phyloP scores from a whole-genome alignment of 495 filamentous ascomycete genomes.

The Oleoguttula mirabilis region DNA sequence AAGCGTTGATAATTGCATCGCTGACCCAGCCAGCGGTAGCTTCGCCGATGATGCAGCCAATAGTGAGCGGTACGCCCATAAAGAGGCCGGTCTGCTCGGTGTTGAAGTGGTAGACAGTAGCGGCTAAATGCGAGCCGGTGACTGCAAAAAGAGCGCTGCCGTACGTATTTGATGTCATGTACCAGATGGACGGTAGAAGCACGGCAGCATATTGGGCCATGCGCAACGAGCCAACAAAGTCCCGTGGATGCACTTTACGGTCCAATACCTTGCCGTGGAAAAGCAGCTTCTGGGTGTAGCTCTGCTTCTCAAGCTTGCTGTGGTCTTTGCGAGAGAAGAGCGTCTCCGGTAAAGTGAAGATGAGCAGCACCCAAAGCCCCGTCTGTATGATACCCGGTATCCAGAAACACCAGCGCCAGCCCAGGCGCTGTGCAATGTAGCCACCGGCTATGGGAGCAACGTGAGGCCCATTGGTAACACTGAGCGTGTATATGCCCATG shows the following conservation, averaged over 20 bases:
- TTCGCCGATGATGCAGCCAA: conserved; percentile 28
- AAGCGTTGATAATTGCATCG: conserved; percentile 23
- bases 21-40: conserved; percentile 25
- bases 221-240: conserved; percentile 24
- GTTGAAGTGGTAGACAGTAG: conserved; percentile 23
- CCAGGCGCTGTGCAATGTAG: conserved; percentile 20
- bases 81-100: conserved; percentile 27
- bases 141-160: conserved; percentile 27
- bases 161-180: conserved; percentile 20
- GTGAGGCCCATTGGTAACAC: conserved; percentile 23
- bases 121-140: conserved; percentile 9
- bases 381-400: conserved; percentile 22
- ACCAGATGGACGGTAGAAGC: conserved; percentile 22
- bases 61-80: conserved; percentile 23
- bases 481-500: conserved; percentile 25
- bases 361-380: conserved; percentile 14
- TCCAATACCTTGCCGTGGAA: conserved; percentile 16
- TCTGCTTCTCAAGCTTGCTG: conserved; percentile 12
- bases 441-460: conserved; percentile 25
- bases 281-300: conserved; percentile 20
- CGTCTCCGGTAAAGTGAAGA: conserved; percentile 29
- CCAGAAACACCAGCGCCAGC: conserved; percentile 25
- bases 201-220: conserved; percentile 25
- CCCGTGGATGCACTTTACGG: conserved; percentile 12
- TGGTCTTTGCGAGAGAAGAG: conserved; percentile 20